Evolutionary conservation across 1,139 yeast species (phyloP), one percentile per base, ranked within the genome.

Genomic region (Geotrichum restrictum): DNA sequence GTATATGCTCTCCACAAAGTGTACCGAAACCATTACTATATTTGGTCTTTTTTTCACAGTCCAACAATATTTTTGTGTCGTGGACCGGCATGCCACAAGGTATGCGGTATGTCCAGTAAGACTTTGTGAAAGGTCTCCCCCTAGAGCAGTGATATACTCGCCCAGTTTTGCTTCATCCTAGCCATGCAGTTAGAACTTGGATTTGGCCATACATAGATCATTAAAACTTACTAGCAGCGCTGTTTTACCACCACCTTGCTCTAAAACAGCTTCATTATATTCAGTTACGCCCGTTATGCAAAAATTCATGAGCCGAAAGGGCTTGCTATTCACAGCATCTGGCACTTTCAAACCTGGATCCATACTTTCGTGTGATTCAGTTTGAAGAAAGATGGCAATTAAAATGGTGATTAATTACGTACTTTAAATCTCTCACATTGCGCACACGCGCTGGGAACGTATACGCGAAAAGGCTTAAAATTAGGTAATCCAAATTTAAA

Each of bases 91-190:
- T 18, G 87, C 93, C 3, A 88, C 74, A 44, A 88, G 69, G 56
- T 79, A 80, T 49, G 79, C 76, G 7, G 83, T 86, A 64, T 83
- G 88, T 49, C 82, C 78, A 77, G 83, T 82, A 57, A 87, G 72
- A 62, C 84, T 85, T 45, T 75, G 74, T 55, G 75, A 75, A 60
- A 79, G 79, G 5, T 64, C 64, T 0, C 93, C 95, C 0, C 95
- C 95, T 74, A 86, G 75, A 1, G 75, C 69, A 36, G 69, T 68
- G 51, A 84, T 73, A 61, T 76, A 29, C 19, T 40, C 16, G 3
- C 45, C 45, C n/a, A 51, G 13, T 8, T 42, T 45, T 14, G 50
- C 48, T 22, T 47, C 75, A 14, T 42, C 45, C 60, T 57, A 34
- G n/a, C 19, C 8, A n/a, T 22, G 24, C 7, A 52, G 58, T 40